phyloP scores from a whole-genome alignment of 2,329 filamentous ascomycete species.

The Paecilomyces variotii region DNA sequence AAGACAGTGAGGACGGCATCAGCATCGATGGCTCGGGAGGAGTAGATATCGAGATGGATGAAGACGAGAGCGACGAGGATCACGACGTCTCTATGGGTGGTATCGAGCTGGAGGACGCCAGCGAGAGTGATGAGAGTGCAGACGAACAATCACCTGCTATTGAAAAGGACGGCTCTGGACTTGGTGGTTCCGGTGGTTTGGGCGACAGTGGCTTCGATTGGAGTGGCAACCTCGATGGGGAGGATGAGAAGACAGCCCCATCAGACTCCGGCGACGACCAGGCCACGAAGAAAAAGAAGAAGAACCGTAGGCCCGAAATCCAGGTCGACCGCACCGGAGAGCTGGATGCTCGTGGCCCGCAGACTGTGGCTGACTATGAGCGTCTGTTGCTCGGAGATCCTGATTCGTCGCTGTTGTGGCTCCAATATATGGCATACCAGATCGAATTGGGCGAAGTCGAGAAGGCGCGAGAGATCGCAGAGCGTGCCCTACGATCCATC shows the following conservation, averaged over 20 bases:
- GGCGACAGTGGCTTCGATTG: slow-evolving; percentile 78
- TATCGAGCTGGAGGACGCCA: slow-evolving; percentile 36
- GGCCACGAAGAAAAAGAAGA: slow-evolving; percentile 58
- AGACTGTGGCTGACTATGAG: slow-evolving; percentile 87
- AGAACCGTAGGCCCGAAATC: slow-evolving; percentile 66
- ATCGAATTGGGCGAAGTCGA: slow-evolving; percentile 82
- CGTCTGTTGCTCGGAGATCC: slow-evolving; percentile 84
- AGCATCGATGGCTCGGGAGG: slow-evolving; percentile 23
- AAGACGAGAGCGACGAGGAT: slow-evolving; percentile 29
- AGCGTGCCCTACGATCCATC: slow-evolving; percentile 85
- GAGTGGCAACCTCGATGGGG: slow-evolving; percentile 57
- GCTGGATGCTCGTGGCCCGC: slow-evolving; percentile 78
- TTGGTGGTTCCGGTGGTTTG: slow-evolving; percentile 43
- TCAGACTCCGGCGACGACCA: slow-evolving; percentile 45
- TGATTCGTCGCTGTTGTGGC: slow-evolving; percentile 89
- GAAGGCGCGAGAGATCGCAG: slow-evolving; percentile 80
- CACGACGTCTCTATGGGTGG: slow-evolving; percentile 32
- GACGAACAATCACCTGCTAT: slow-evolving; percentile 31
- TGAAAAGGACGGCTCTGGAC: neutral
- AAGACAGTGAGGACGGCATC: slow-evolving; percentile 14
- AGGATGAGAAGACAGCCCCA: slow-evolving; percentile 35
- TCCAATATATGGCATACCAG: slow-evolving; percentile 98
- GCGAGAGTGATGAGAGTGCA: slow-evolving; percentile 35
- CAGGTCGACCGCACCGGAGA: slow-evolving; percentile 88
- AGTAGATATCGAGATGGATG: slow-evolving; percentile 20